Conservation (phyloP, 495 filamentous ascomycete species). For the Tuber brumale region DNA sequence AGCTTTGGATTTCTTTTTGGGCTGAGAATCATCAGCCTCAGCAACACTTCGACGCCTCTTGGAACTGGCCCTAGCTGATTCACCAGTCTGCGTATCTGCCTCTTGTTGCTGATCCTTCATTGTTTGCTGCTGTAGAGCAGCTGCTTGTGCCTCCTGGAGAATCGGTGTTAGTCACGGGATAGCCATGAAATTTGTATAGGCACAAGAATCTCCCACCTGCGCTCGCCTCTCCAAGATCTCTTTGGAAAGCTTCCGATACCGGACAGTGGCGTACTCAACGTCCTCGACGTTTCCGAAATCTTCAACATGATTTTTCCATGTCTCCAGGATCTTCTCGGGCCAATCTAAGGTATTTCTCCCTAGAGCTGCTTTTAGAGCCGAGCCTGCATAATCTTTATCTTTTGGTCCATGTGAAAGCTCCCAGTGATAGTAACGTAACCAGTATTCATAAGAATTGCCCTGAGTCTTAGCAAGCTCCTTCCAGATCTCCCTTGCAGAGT, state of each 20-base stretch:
- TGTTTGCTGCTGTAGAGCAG: slow-evolving; percentile 14
- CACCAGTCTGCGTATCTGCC: slow-evolving; percentile 18
- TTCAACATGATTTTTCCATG: slow-evolving; percentile 69
- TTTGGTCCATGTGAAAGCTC: slow-evolving; percentile 52
- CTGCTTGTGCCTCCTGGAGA: slow-evolving; percentile 5
- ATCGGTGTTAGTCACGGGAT: slow-evolving; percentile 9
- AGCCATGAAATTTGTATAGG: neutral
- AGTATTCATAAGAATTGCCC: slow-evolving; percentile 79
- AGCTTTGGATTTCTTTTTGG: slow-evolving; percentile 34
- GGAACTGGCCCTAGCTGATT: slow-evolving; percentile 16
- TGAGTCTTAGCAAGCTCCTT: slow-evolving; percentile 60
- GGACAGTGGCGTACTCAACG: slow-evolving; percentile 38
- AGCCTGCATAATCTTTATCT: slow-evolving; percentile 22
- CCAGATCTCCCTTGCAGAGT: slow-evolving; percentile 66
- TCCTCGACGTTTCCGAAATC: slow-evolving; percentile 44
- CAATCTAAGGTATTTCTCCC: slow-evolving; percentile 62
- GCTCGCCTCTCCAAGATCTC: slow-evolving; percentile 31
- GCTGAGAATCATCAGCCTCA: slow-evolving; percentile 33
- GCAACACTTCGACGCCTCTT: slow-evolving; percentile 32
- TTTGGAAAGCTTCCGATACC: slow-evolving; percentile 24
- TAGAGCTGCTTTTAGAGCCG: slow-evolving; percentile 67
- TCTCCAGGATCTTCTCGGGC: slow-evolving; percentile 82
- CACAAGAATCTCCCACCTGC: slow-evolving; percentile 15
- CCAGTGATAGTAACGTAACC: slow-evolving; percentile 85
- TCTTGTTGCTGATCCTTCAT: slow-evolving; percentile 16